phyloP scores from a whole-genome alignment of 163 green algal species.

The Scenedesmus sp. region DNA sequence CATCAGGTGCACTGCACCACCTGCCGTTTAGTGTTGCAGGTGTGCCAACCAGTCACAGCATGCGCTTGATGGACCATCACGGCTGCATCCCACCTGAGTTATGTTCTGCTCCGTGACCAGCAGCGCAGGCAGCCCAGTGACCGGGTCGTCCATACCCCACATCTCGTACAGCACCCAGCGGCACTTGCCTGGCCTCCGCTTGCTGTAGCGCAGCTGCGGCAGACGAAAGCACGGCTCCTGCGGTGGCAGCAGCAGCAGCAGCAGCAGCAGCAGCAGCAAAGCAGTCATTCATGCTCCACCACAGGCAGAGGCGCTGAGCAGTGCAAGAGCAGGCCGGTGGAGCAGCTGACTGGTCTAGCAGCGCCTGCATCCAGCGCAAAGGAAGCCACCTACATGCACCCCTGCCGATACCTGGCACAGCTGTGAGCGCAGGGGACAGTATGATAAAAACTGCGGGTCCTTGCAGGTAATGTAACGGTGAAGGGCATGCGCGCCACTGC shows the following conservation, averaged over 20 bases:
- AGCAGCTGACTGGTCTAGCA: too few species aligned
- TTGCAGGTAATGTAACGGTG: too few species aligned
- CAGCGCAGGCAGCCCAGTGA: constrained; percentile 61
- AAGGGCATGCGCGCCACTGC: too few species aligned
- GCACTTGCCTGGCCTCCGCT: constrained; percentile 64
- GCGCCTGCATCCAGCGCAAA: too few species aligned
- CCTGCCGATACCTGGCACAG: too few species aligned
- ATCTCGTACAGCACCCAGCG: constrained; percentile 80
- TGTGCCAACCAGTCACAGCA: background rate
- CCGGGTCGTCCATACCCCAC: constrained; percentile 72
- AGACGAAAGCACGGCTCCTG: constrained; percentile 58
- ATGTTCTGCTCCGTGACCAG: constrained; percentile 77
- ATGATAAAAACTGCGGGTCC: too few species aligned
- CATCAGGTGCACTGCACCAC: background rate
- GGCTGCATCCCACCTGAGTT: constrained; percentile 46
- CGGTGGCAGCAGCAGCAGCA: background rate
- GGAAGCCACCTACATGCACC: too few species aligned
- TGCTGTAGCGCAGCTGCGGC: constrained; percentile 67
- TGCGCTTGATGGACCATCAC: background rate
- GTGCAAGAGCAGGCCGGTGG: too few species aligned
- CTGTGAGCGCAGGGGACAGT: too few species aligned
- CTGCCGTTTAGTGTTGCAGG: background rate
- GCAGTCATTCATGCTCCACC: too few species aligned
- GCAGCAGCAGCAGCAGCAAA: background rate
- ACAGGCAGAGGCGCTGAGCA: background rate